These are phyloP conservation scores for Eimeria mitis DNA, from an alignment of 169 alveolate genomes.

Conservation along the genomic window DNA sequence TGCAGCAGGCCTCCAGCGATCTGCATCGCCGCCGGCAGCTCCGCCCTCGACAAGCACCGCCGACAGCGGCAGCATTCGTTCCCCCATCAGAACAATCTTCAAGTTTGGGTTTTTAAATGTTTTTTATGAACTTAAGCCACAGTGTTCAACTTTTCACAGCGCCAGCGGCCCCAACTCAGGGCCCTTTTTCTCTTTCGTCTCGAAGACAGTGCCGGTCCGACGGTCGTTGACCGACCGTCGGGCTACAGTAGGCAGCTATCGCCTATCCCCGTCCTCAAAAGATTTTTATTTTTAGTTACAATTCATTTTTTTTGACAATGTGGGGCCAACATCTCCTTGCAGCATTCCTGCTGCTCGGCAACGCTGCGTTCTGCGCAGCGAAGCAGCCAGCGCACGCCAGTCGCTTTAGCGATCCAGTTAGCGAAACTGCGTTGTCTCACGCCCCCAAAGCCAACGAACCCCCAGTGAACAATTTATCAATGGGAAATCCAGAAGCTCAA, in stretches of 20 bases:
- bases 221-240: not conserved
- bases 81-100: not conserved
- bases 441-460: not conserved
- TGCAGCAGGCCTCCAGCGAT: not conserved
- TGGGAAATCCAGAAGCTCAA: not conserved
- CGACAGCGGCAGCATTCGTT: not conserved
- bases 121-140: not conserved
- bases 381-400: not conserved
- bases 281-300: not conserved
- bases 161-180: not conserved
- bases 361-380: conserved; percentile 1
- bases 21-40: not conserved
- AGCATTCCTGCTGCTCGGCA: not conserved
- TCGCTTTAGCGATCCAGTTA: not conserved
- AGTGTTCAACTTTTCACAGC: not conserved
- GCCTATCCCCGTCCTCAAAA: not conserved
- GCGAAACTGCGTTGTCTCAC: not conserved
- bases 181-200: not conserved
- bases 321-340: not conserved
- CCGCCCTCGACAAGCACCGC: not conserved
- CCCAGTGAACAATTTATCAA: not conserved
- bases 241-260: not conserved
- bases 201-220: conserved; percentile 2
- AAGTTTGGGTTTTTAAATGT: not conserved
- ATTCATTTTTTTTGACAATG: not conserved